Base-by-base conservation (phyloP, 2,329 filamentous ascomycete species). In the Neophaeococcomyces aloes region DNA sequence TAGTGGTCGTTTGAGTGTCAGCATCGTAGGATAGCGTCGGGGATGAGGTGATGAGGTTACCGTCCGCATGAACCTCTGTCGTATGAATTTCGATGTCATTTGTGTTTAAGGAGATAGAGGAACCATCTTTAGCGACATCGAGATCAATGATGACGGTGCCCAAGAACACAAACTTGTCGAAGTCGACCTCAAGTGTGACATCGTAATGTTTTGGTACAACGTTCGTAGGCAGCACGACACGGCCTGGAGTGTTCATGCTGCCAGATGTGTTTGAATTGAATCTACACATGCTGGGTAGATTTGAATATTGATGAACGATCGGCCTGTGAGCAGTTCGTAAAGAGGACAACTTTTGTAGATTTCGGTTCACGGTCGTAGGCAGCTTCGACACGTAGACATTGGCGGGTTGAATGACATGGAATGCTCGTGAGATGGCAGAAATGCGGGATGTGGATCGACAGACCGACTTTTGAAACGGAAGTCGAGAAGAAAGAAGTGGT, bases 161-260 rank as follows among this genome's bases (percentile, higher is more conserved):
- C 47, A 89, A 76, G 61, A 89, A 96, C 51, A 79, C 86, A 65
- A 91, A 86, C 52, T 82, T 87, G 56, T 83, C 75, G 56, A 96
- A 84, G 68, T 95, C 78, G 43, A 89, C 87, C 68, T 96, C 91
- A 50, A 96, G 73, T 1, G 85, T 91, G 56, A 96, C 67, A 63
- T 94, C 79, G 67, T 96, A 96, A 68, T 96, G 87, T 30, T 74
- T 67, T n/a, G 89, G 88, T 63, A 89, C 83, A 58, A 95, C 86
- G 60, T 95, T 94, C 65, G 81, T 79, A 41, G 89, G 91, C 56
- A 96, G 74, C 53, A 96, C 81, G 70, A 94, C 83, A 57, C 89
- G 81, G 33, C 50, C 50, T 39, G 49, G 47, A 27, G 52, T 48
- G 18, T 31, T 54, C 35, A 44, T 45, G 38, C 37, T 42, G 32